phyloP scores from a whole-genome alignment of 2,329 filamentous ascomycete genomes.

The Trematosphaeria pertusa region DNA sequence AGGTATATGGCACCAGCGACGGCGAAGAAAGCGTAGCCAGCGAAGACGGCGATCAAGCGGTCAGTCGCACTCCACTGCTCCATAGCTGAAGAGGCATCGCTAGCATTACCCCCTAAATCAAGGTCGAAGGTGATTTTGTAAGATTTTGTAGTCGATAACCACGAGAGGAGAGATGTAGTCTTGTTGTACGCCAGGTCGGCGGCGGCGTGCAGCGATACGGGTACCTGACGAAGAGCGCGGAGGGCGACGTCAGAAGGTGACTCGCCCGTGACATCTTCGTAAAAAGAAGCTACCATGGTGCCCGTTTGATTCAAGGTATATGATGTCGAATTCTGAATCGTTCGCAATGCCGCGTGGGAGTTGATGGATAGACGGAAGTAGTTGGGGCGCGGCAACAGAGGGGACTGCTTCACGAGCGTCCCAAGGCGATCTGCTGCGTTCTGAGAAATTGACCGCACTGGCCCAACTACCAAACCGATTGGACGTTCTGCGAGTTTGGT shows the following conservation, averaged over 20 bases:
- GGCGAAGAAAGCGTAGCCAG: constrained; percentile 82
- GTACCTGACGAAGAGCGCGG: constrained; percentile 25
- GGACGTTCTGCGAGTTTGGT: constrained; percentile 23
- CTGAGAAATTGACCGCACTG: constrained; percentile 42
- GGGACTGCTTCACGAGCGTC: constrained; percentile 34
- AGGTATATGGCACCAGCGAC: constrained; percentile 80
- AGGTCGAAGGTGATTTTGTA: constrained; percentile 48
- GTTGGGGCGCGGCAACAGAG: constrained; percentile 36
- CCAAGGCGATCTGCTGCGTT: constrained; percentile 45
- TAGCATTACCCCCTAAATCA: constrained; percentile 30
- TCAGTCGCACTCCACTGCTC: constrained; percentile 60
- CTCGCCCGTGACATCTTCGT: constrained; percentile 33
- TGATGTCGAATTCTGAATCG: constrained; percentile 46
- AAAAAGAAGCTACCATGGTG: constrained; percentile 27
- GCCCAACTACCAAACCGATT: constrained; percentile 31
- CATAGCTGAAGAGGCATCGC: constrained; percentile 29
- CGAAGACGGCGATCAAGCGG: constrained; percentile 74
- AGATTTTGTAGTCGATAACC: constrained; percentile 42
- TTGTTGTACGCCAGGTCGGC: constrained; percentile 15
- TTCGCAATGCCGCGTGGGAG: constrained; percentile 46
- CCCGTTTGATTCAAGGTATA: constrained; percentile 41
- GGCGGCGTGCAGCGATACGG: constrained; percentile 14
- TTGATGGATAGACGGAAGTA: constrained; percentile 46
- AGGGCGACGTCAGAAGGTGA: constrained; percentile 23
- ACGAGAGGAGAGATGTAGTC: constrained; percentile 24